Percentiles rank a stretch among this genome's conserved stretches.
These are phyloP conservation scores for Flaveria robusta DNA, from an alignment of 129 eudicot genomes.

Conservation along the genomic window DNA sequence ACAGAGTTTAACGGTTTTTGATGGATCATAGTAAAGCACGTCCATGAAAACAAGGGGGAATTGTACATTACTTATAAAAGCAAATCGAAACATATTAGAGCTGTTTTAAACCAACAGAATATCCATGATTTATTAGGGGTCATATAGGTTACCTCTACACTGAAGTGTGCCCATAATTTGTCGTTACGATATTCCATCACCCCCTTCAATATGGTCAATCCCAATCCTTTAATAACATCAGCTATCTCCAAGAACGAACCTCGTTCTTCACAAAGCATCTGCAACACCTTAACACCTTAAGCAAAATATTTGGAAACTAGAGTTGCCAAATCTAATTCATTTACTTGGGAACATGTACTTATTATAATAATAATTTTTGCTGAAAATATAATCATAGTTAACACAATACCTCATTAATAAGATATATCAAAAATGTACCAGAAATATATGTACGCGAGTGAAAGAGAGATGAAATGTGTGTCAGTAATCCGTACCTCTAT, in stretches of 20 bases:
- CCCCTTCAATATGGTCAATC: conserved; percentile 91
- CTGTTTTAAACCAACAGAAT: not conserved
- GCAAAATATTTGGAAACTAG: not conserved
- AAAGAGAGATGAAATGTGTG: not conserved
- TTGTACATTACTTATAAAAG: too few species aligned
- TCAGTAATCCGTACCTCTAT: conserved; percentile 60
- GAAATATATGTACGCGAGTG: not conserved
- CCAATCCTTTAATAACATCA: conserved; percentile 81
- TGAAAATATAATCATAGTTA: too few species aligned
- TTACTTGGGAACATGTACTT: too few species aligned
- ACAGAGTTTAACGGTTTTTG: too few species aligned
- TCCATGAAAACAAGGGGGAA: too few species aligned
- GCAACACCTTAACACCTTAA: conserved; percentile 9
- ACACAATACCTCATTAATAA: too few species aligned
- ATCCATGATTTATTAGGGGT: not conserved
- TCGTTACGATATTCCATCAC: conserved; percentile 87
- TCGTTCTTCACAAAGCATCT: conserved; percentile 95
- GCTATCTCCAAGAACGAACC: conserved; percentile 93
- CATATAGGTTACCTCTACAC: conserved; percentile 66
- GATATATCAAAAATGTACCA: too few species aligned
- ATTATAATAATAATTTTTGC: too few species aligned
- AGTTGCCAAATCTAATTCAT: too few species aligned
- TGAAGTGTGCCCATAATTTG: conserved; percentile 95
- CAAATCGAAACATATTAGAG: too few species aligned
- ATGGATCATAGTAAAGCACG: too few species aligned